These are phyloP conservation scores for Trichoderma afroharzianum DNA, from an alignment of 2,329 filamentous ascomycete species.

Conservation along the genomic window DNA sequence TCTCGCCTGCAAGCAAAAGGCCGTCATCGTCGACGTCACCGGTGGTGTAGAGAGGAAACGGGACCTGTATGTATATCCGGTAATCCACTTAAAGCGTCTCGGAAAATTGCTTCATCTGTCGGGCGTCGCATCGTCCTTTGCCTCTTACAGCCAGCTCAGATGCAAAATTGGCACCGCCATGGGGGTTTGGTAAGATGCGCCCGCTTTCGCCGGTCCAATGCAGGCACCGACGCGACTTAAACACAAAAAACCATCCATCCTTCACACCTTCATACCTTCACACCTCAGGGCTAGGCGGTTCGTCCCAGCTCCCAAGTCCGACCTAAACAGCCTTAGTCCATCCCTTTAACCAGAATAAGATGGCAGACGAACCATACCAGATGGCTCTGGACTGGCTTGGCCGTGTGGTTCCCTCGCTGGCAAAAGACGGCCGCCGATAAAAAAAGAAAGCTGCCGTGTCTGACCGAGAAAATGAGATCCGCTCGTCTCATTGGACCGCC, in stretches of 20 bases:
- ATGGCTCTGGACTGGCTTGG: neutral
- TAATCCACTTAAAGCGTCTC: neutral
- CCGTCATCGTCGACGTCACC: neutral
- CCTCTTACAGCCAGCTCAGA: neutral
- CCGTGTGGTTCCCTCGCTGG: constrained; percentile 6
- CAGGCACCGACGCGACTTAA: constrained; percentile 11
- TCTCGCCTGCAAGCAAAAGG: neutral
- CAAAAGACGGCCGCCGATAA: neutral
- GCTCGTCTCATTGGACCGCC: constrained; percentile 10
- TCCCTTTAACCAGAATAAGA: neutral
- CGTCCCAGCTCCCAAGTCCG: neutral
- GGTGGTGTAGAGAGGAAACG: neutral
- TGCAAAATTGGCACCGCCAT: neutral
- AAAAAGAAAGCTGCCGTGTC: constrained; percentile 2
- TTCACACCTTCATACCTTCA: neutral
- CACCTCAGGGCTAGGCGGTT: neutral
- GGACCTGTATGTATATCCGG: neutral
- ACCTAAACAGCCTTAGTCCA: neutral
- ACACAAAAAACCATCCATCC: neutral
- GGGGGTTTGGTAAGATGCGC: neutral
- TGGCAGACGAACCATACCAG: neutral
- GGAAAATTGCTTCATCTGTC: neutral
- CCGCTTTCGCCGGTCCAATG: constrained; percentile 7
- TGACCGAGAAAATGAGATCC: constrained; percentile 12
- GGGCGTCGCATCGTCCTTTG: neutral